Conservation (phyloP, 257 asterid species). For the Rauvolfia tetraphylla region DNA sequence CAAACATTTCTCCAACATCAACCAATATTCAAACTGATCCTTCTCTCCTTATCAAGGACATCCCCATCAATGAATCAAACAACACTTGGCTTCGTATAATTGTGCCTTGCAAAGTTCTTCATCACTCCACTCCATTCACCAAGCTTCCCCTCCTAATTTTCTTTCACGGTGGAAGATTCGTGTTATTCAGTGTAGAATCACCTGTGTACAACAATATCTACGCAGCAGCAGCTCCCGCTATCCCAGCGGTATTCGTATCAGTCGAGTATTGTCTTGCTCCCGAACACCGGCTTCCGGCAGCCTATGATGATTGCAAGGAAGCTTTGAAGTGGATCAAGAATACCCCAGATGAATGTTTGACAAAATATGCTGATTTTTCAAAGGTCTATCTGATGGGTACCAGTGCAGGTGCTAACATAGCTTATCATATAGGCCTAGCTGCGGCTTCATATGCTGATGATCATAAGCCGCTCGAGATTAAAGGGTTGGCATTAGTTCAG, state of each 20-base stretch:
- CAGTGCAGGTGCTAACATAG: conserved; percentile 28
- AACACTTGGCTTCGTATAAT: conserved; percentile 14
- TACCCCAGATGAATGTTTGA: conserved; percentile 18
- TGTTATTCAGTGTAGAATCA: conserved; percentile 19
- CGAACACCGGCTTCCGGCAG: conserved; percentile 34
- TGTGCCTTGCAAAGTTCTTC: conserved; percentile 7
- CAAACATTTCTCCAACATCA: not conserved
- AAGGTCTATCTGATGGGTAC: conserved; percentile 28
- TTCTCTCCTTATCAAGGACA: conserved; percentile 19
- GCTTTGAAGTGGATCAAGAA: conserved; percentile 22
- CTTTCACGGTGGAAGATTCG: conserved; percentile 28
- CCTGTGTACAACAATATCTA: conserved; percentile 14
- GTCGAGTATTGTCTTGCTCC: conserved; percentile 14
- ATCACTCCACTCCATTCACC: conserved; percentile 5
- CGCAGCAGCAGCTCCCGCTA: conserved; percentile 1
- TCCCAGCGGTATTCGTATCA: conserved; percentile 22
- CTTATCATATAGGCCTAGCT: conserved; percentile 15
- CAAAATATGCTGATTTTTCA: conserved; percentile 18
- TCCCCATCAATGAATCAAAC: conserved; percentile 18
- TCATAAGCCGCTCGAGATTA: not conserved
- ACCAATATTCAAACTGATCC: not conserved
- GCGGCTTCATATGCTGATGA: conserved; percentile 4
- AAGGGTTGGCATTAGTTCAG: conserved; percentile 12
- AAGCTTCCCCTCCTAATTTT: conserved; percentile 25
- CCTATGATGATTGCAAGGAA: conserved; percentile 26